Evolutionary conservation across 352 stramenopile genomes (phyloP), one percentile per base, ranked within the genome.

Genomic region (Phytopythium aichiense): DNA sequence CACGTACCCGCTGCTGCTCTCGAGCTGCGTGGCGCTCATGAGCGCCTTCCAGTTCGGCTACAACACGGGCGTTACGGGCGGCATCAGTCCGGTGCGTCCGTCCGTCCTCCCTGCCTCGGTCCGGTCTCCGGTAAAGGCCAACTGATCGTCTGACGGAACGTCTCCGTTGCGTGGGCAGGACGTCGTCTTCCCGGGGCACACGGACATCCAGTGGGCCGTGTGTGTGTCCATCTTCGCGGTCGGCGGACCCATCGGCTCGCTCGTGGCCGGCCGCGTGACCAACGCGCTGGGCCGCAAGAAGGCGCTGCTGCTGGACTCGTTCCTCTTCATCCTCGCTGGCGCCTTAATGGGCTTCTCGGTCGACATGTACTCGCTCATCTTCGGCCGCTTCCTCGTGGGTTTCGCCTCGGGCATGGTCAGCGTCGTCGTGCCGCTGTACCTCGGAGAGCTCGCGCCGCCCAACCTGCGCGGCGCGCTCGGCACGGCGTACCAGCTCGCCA

Each of bases 341-440:
- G 72, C 60, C 18, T 69, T 88, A 50, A 88, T 90, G 79, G 77
- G 71, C 38, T 67, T 81, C 30, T 70, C 86, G 20, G 83, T 73
- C 53, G 81, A 85, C 69, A 87, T 91, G 28, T 88, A 88, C 72
- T 80, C 80, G 46, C 76, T 91, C 22, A 89, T 89, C 63, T 60
- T 78, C 56, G 81, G 81, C 16, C 79, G 81, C 38, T 91, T 91
- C 66, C 56, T 91, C 38, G 81, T 89, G 4, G 81, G 81, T 3
- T 91, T 89, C 62, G 79, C 81, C 2, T 79, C 79, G 5, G 81
- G 81, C 43, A 89, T 77, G 2, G 81, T 88, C 16, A 89, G 77
- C 65, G 81, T 91, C 50, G 77, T 91, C 56, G 81, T 91, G 35
- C 81, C 81, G 45, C 60, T 91, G 28, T 91, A 91, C 63, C 62